phyloP scores from a whole-genome alignment of 805 yeast species.

The Wickerhamiella brachini region DNA sequence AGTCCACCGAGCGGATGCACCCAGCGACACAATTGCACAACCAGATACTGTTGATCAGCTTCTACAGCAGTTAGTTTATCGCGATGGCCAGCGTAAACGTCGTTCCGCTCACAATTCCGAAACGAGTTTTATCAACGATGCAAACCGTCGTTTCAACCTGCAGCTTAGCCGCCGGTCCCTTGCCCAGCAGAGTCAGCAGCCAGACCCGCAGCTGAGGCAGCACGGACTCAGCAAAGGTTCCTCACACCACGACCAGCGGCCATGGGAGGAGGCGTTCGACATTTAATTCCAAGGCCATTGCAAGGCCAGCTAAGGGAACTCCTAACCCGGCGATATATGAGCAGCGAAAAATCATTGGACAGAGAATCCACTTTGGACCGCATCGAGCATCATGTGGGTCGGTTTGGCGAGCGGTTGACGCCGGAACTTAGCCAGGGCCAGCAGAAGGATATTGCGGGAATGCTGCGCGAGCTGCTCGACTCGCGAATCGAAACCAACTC shows the following conservation, averaged over 20 bases:
- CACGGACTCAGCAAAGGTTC: neutral
- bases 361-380: neutral
- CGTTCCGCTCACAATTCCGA: neutral
- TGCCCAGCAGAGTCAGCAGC: neutral
- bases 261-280: neutral
- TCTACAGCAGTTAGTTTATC: neutral
- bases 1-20: neutral
- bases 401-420: slow-evolving; percentile 8
- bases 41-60: neutral
- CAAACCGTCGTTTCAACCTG: neutral
- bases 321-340: neutral
- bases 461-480: slow-evolving; percentile 14
- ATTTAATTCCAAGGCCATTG: neutral
- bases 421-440: slow-evolving; percentile 2
- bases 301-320: too few species aligned
- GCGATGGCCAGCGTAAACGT: neutral
- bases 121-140: neutral
- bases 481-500: slow-evolving; percentile 9
- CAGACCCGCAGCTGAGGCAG: too few species aligned
- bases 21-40: too few species aligned
- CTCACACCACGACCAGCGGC: neutral
- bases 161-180: neutral
- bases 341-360: neutral
- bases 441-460: slow-evolving; percentile 5
- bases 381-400: slow-evolving; percentile 10